Evolutionary conservation across 768 basidiomycete species (phyloP).

Genomic region (Sistotremastrum niveocremeum): DNA sequence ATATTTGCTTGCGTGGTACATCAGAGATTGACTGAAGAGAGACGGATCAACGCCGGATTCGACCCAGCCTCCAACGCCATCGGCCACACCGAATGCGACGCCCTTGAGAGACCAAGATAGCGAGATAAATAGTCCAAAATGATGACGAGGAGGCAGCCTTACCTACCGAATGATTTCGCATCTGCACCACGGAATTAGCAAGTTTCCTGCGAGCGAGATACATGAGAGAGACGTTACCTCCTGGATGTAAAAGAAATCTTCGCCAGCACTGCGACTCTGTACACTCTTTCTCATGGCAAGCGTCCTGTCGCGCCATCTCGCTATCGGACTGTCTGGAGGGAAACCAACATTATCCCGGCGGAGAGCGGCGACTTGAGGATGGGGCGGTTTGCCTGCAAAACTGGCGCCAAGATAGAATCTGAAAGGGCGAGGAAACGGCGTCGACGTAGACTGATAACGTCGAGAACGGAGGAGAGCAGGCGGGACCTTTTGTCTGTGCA

Average conservation of each 20-base stretch:
- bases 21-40: conserved; percentile 80
- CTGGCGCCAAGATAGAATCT: conserved; percentile 65
- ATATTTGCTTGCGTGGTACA: conserved; percentile 74
- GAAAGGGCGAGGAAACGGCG: conserved; percentile 35
- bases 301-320: conserved; percentile 55
- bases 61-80: conserved; percentile 61
- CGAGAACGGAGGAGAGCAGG: no score
- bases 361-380: conserved; percentile 17
- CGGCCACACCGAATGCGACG: conserved; percentile 19
- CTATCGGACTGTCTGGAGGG: conserved; percentile 41
- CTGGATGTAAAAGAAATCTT: conserved; percentile 57
- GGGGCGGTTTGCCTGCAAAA: conserved; percentile 61
- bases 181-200: conserved; percentile 27
- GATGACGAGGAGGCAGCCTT: conserved; percentile 5
- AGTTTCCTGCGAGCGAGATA: background rate
- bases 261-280: conserved; percentile 31
- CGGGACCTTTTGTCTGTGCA: no score
- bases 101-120: conserved; percentile 7
- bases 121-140: conserved; percentile 6
- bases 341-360: conserved; percentile 42
- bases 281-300: conserved; percentile 32
- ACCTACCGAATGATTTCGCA: conserved; percentile 69
- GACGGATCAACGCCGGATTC: conserved; percentile 76
- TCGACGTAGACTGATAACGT: conserved; percentile 2
- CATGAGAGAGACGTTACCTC: conserved; percentile 27